Percentiles rank a stretch among this genome's conserved stretches.
phyloP scores from a whole-genome alignment of 257 asterid genomes.

The Lantana camara region DNA sequence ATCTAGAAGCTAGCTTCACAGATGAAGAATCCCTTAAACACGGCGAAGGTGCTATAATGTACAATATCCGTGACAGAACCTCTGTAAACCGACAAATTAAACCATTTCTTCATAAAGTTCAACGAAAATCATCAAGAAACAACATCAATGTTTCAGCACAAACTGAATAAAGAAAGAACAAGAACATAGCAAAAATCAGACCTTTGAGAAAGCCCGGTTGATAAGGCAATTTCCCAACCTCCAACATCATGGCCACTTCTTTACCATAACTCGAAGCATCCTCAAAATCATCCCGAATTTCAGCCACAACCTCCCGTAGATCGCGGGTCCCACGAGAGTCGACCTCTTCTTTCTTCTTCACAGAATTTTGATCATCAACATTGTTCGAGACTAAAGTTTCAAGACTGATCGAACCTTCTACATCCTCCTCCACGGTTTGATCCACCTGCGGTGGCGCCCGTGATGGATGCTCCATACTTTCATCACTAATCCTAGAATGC shows the following conservation, averaged over 20 bases:
- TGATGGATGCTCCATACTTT: conserved; percentile 22
- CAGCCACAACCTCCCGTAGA: conserved; percentile 63
- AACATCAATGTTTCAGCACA: neutral
- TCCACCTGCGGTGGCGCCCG: conserved; percentile 4
- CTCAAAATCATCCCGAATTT: conserved; percentile 64
- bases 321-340: conserved; percentile 60
- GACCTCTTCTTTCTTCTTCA: conserved; percentile 44
- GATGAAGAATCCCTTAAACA: conserved; percentile 39
- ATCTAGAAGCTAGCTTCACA: conserved; percentile 48
- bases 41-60: conserved; percentile 42
- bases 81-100: conserved; percentile 37
- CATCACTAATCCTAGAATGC: conserved; percentile 1
- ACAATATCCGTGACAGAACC: conserved; percentile 47
- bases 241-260: conserved; percentile 68
- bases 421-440: neutral
- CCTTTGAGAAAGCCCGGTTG: conserved; percentile 58
- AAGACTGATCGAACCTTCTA: conserved; percentile 28
- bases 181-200: conserved; percentile 21
- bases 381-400: conserved; percentile 40
- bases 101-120: neutral
- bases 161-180: neutral
- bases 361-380: conserved; percentile 38
- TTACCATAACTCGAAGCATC: conserved; percentile 58
- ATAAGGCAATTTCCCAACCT: conserved; percentile 66
- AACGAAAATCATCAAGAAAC: neutral